These are phyloP conservation scores for Ustilago curta DNA, from an alignment of 1,284 basidiomycete genomes.

Conservation along the genomic window DNA sequence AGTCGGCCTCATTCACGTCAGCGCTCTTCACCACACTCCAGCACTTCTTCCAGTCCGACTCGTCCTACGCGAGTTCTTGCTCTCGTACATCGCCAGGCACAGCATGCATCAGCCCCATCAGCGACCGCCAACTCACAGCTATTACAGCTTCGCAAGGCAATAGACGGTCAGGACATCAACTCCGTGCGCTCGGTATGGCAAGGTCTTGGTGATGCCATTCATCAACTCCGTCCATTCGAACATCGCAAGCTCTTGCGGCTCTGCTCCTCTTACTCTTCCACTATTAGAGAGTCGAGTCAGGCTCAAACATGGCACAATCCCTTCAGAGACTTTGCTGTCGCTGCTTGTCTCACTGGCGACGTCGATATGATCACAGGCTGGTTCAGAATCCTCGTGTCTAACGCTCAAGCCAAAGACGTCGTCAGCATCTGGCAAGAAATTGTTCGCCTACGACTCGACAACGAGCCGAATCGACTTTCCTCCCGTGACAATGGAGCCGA, in stretches of 20 bases:
- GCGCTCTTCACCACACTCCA: constrained; percentile 2
- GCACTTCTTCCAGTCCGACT: not conserved
- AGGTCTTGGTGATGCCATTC: not conserved
- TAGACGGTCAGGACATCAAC: constrained; percentile 25
- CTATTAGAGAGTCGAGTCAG: not conserved
- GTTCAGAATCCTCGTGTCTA: constrained; percentile 21
- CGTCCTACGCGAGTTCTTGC: constrained; percentile 15
- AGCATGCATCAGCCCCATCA: not conserved
- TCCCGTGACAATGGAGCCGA: not conserved
- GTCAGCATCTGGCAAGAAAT: constrained; percentile 29
- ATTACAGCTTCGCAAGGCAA: constrained; percentile 14
- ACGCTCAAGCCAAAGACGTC: constrained; percentile 18
- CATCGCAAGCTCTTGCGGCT: constrained; percentile 28
- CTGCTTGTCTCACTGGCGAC: constrained; percentile 27
- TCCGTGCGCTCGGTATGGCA: constrained; percentile 20
- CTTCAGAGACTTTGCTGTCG: constrained; percentile 13
- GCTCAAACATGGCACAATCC: constrained; percentile 11
- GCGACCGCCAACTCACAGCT: not conserved
- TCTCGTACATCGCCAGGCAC: constrained; percentile 9
- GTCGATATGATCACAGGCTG: constrained; percentile 20
- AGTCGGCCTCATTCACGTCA: not conserved
- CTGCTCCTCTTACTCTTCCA: constrained; percentile 16
- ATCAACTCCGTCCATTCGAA: constrained; percentile 6
- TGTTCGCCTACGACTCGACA: constrained; percentile 16
- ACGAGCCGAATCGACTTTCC: not conserved